Percentiles rank a stretch among this genome's conserved stretches.
phyloP scores from a whole-genome alignment of 495 filamentous ascomycete species.

The Massariosphaeria phaeospora region DNA sequence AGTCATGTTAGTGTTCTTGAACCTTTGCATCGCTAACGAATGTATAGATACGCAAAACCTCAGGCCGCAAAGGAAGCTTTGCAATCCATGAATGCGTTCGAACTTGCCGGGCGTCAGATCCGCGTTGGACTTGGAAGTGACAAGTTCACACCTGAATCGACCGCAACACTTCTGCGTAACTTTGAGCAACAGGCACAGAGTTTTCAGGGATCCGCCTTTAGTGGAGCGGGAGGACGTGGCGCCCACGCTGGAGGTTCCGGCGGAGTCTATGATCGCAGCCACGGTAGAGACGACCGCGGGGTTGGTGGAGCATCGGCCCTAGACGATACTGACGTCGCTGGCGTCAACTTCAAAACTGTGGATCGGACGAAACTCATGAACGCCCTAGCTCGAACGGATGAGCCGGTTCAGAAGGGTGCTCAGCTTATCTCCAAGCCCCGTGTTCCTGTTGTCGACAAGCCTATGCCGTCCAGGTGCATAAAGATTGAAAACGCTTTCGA shows the following conservation, averaged over 20 bases:
- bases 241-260: constrained; percentile 70
- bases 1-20: constrained; percentile 41
- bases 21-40: constrained; percentile 32
- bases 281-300: constrained; percentile 85
- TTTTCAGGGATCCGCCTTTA: constrained; percentile 93
- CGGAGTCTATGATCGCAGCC: constrained; percentile 86
- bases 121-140: constrained; percentile 99
- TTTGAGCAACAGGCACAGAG: constrained; percentile 74
- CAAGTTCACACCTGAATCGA: constrained; percentile 99
- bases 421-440: constrained; percentile 71
- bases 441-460: constrained; percentile 67
- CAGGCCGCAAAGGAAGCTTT: constrained; percentile 87
- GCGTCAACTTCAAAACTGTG: constrained; percentile 99
- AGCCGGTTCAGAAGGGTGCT: constrained; percentile 64
- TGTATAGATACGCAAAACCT: constrained; percentile 78
- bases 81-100: constrained; percentile 99
- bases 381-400: constrained; percentile 94
- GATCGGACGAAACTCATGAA: constrained; percentile 93
- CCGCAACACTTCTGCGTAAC: constrained; percentile 81
- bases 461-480: constrained; percentile 86
- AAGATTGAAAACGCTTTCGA: constrained; percentile 95
- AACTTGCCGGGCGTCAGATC: constrained; percentile 94
- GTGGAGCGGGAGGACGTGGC: constrained; percentile 83
- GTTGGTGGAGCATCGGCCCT: constrained; percentile 88
- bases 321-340: constrained; percentile 96